phyloP scores from a whole-genome alignment of 2,329 filamentous ascomycete genomes.

The Aspergillus pseudoviridinutans region DNA sequence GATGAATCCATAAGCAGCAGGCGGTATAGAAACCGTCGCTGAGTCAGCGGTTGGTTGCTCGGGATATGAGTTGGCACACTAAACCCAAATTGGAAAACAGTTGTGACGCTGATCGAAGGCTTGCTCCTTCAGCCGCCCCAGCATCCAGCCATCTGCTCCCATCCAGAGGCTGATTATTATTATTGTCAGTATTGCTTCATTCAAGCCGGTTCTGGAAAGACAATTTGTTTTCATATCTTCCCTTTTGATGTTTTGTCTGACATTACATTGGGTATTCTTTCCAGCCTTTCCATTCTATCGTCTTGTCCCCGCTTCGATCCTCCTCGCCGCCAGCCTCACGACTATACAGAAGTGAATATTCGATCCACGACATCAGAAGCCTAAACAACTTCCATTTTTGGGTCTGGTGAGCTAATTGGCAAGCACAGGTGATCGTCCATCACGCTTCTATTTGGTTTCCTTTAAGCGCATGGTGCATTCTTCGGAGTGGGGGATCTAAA shows the following conservation, averaged over 20 bases:
- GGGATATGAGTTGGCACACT: constrained; percentile 38
- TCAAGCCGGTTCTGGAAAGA: not conserved
- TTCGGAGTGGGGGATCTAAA: constrained; percentile 40
- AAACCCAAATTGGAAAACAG: constrained; percentile 39
- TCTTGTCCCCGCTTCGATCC: constrained; percentile 4
- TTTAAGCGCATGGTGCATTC: constrained; percentile 42
- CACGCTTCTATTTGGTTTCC: constrained; percentile 8
- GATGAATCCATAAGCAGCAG: constrained; percentile 9
- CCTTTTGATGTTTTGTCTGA: not conserved
- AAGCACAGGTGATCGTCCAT: not conserved
- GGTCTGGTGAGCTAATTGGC: not conserved
- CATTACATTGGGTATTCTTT: not conserved
- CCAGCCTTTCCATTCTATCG: not conserved
- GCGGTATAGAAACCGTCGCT: constrained; percentile 18
- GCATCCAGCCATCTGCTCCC: constrained; percentile 8
- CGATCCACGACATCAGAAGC: not conserved
- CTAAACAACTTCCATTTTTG: not conserved
- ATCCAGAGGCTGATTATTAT: not conserved
- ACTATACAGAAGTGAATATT: constrained; percentile 6
- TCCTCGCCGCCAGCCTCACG: constrained; percentile 8
- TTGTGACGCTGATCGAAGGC: constrained; percentile 24
- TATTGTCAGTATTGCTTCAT: not conserved
- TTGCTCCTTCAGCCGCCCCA: constrained; percentile 6
- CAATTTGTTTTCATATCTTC: not conserved
- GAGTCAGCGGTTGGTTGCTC: constrained; percentile 34